Conservation (phyloP, 1,284 basidiomycete genomes). For the Hymenochaete sp. region DNA sequence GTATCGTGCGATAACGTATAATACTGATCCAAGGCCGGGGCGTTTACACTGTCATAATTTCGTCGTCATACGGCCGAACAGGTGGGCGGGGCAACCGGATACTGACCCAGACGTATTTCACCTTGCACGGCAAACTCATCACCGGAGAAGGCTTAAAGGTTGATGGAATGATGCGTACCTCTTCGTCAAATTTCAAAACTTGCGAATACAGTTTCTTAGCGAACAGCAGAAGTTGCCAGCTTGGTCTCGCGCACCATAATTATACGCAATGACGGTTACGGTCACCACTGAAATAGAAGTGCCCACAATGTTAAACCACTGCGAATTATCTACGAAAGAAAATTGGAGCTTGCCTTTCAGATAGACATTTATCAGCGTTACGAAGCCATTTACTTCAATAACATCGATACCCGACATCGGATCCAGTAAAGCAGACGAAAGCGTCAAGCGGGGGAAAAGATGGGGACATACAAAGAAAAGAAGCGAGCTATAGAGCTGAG, state of each 20-base stretch:
- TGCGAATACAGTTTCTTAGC: no score
- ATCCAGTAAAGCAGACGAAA: no score
- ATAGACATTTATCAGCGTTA: no score
- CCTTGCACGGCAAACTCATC: background rate
- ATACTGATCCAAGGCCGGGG: background rate
- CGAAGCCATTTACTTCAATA: no score
- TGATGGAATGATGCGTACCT: background rate
- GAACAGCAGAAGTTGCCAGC: background rate
- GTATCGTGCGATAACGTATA: background rate
- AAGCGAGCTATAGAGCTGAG: no score
- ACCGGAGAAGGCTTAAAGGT: background rate
- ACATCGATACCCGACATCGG: no score
- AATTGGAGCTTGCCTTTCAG: no score
- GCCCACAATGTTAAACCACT: no score
- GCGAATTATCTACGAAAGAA: no score
- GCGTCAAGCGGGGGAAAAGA: no score
- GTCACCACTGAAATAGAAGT: background rate
- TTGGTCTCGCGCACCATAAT: background rate
- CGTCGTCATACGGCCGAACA: background rate
- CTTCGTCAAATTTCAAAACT: background rate
- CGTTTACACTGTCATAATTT: background rate
- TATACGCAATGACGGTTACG: background rate
- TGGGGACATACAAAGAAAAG: no score
- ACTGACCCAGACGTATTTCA: background rate
- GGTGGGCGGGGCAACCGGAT: no score